Evolutionary conservation across 257 asterid species (phyloP).

Genomic region (Anisodus tanguticus): DNA sequence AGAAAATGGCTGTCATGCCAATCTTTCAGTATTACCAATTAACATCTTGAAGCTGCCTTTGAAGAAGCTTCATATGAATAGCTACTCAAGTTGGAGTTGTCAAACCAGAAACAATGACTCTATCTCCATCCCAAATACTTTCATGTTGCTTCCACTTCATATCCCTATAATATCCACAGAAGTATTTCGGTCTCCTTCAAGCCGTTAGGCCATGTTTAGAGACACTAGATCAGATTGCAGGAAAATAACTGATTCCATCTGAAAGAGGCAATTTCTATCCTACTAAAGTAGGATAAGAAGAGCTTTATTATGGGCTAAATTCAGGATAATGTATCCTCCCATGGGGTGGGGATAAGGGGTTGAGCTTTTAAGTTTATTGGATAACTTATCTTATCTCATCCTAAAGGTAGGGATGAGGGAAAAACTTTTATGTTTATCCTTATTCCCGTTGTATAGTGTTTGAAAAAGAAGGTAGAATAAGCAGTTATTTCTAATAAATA

Average conservation of each 20-base stretch:
- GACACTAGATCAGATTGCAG: conserved; percentile 17
- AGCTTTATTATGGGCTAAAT: not conserved
- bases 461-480: conserved; percentile 12
- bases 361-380: not conserved
- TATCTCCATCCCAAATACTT: not conserved
- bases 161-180: not conserved
- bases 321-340: not conserved
- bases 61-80: conserved; percentile 13
- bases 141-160: not conserved
- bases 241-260: conserved; percentile 14
- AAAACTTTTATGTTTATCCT: not conserved
- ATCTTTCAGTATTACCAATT: conserved; percentile 22
- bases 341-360: conserved; percentile 12
- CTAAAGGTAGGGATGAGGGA: conserved; percentile 2
- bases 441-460: not conserved
- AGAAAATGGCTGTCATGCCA: not conserved
- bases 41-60: conserved; percentile 12
- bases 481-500: not conserved
- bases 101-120: not conserved
- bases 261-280: not conserved
- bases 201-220: conserved; percentile 1
- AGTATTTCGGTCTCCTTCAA: not conserved
- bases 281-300: not conserved
- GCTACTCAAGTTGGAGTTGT: conserved; percentile 13
- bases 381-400: not conserved